Evolutionary conservation across 495 filamentous ascomycete genomes (phyloP).

Genomic region (Hyaloscypha hepaticicola): DNA sequence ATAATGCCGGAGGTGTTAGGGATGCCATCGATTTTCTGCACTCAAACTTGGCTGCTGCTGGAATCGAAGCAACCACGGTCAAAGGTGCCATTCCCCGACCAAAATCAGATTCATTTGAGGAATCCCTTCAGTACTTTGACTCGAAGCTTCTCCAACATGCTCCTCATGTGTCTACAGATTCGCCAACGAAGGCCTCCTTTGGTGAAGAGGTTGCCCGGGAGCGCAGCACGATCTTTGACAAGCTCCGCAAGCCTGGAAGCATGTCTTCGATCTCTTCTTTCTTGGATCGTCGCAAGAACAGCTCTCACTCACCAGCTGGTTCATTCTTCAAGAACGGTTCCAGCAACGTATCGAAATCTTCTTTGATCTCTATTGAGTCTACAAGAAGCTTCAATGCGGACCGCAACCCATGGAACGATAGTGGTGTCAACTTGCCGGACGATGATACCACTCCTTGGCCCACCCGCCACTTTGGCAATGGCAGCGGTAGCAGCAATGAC

Average conservation of each 20-base stretch:
- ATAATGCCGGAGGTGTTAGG: constrained; percentile 92
- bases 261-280: constrained; percentile 92
- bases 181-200: constrained; percentile 76
- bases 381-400: constrained; percentile 81
- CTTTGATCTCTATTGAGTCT: constrained; percentile 89
- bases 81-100: constrained; percentile 93
- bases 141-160: constrained; percentile 93
- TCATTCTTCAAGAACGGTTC: constrained; percentile 92
- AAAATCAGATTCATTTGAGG: constrained; percentile 98
- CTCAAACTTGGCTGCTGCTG: constrained; percentile 73
- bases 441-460: constrained; percentile 70
- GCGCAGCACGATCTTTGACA: constrained; percentile 79
- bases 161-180: constrained; percentile 77
- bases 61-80: constrained; percentile 80
- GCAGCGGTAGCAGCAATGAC: constrained; percentile 58
- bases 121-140: constrained; percentile 92
- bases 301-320: constrained; percentile 70
- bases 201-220: constrained; percentile 72
- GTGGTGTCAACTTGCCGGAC: constrained; percentile 86
- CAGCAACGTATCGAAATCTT: constrained; percentile 91
- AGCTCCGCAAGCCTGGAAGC: constrained; percentile 87
- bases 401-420: constrained; percentile 96
- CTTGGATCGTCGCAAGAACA: constrained; percentile 89
- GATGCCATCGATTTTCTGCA: constrained; percentile 96
- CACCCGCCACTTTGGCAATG: constrained; percentile 54